A percentile compares a stretch with the other conserved stretches of the same genome.
These are phyloP conservation scores for Plantago elongata DNA, from an alignment of 257 asterid species.

Conservation along the genomic window DNA sequence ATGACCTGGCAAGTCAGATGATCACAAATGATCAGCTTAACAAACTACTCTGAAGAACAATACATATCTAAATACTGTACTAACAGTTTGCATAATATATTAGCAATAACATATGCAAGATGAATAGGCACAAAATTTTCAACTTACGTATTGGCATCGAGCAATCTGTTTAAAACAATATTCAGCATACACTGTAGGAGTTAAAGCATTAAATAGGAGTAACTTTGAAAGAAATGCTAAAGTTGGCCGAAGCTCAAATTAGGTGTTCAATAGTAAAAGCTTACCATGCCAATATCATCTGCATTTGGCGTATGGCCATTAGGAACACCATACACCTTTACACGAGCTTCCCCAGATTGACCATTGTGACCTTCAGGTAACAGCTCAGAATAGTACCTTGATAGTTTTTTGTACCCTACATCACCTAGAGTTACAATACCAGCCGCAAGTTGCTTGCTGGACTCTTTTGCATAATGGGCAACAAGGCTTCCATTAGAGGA, in stretches of 20 bases:
- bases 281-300: constrained; percentile 88
- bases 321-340: constrained; percentile 40
- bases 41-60: constrained; percentile 1
- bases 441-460: constrained; percentile 91
- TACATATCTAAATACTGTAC: too few species aligned
- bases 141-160: too few species aligned
- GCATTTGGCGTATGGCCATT: constrained; percentile 53
- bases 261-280: constrained; percentile 5
- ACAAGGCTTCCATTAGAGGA: constrained; percentile 75
- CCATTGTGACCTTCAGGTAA: constrained; percentile 55
- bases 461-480: constrained; percentile 93
- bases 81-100: background rate
- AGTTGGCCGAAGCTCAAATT: background rate
- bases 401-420: constrained; percentile 75
- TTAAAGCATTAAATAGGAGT: too few species aligned
- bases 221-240: background rate
- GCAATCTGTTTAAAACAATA: too few species aligned
- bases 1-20: constrained; percentile 51
- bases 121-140: background rate
- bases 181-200: too few species aligned
- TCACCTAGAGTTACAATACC: constrained; percentile 89
- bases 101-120: background rate
- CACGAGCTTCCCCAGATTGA: constrained; percentile 43
- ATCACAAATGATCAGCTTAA: constrained; percentile 8
- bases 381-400: constrained; percentile 79